Evolutionary conservation across 2,329 filamentous ascomycete species (phyloP).

Genomic region (Rutstroemia sp.): DNA sequence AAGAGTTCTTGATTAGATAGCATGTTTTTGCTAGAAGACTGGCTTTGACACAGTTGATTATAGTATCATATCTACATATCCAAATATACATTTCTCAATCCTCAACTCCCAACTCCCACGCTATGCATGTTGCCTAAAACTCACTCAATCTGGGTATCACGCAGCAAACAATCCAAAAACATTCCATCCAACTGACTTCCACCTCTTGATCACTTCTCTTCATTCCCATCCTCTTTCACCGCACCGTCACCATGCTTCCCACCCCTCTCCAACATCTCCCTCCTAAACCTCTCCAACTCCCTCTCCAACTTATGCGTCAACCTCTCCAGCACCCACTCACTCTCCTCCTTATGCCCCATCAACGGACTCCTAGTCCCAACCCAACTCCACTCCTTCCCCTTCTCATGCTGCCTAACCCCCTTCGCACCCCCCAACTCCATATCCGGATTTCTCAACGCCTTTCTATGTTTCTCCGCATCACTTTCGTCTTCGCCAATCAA

Average conservation of each 20-base stretch:
- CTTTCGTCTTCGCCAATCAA: conserved; percentile 64
- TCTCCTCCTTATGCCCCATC: conserved; percentile 60
- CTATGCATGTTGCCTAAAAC: no score
- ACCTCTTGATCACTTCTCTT: background rate
- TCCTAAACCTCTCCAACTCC: conserved; percentile 20
- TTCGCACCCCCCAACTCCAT: conserved; percentile 13
- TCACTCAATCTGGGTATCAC: no score
- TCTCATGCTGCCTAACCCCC: conserved; percentile 25
- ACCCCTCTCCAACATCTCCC: conserved; percentile 16
- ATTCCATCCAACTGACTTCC: no score
- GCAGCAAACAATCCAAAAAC: no score
- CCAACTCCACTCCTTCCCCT: conserved; percentile 58
- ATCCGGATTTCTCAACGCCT: conserved; percentile 17
- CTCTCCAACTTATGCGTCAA: conserved; percentile 48
- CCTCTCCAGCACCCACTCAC: conserved; percentile 65
- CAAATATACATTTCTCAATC: no score
- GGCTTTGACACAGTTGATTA: no score
- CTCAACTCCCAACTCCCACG: no score
- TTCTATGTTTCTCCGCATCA: conserved; percentile 42
- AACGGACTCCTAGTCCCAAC: conserved; percentile 61
- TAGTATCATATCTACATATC: no score
- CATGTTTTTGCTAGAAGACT: no score
- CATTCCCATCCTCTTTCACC: background rate
- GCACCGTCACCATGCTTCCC: background rate
- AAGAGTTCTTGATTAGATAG: no score